Evolutionary conservation across 2,329 filamentous ascomycete genomes (phyloP), one percentile per base, ranked within the genome.

Genomic region (Dothideomycetes sp.): DNA sequence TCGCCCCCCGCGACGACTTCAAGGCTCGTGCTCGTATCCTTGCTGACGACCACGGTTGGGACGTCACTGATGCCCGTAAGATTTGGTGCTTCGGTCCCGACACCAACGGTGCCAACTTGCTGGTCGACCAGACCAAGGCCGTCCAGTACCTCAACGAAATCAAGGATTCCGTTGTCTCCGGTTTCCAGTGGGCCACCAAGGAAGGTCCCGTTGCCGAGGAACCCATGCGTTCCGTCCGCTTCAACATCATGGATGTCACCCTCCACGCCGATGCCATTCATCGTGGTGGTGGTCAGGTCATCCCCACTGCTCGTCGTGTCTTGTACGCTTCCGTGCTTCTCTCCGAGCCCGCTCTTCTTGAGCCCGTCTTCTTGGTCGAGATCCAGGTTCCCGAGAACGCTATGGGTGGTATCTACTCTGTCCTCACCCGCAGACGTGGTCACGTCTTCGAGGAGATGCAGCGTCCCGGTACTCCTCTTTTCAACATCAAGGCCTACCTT

Each of bases 71-170:
- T 69, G 91, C 91, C 70, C 87, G 93, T 74, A 98, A 98, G 86
- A 98, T 98, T 69, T 98, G 91, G 91, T 93, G 85, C 67, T 98
- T 98, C 73, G 91, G 91, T 70, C 91, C 91, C 59, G 91, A 98
- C 70, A 94, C 87, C 66, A 91, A 75, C 63, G 91, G 91, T 69
- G 82, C 91, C 78, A 98, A 98, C 81, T 74, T 98, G 78, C 76
- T 98, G 58, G 81, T 98, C 63, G 91, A 98, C 73, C 91, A 96
- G 82, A 95, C 89, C 78, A 98, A 96, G 85, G 91, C 91, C 58
- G 91, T 98, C 54, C 91, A 98, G 77, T 98, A 96, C 82, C 79
- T 98, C 63, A 91, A 86, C 76, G 91, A 98, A 84, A 98, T 98
- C 81, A 98, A 98, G 84, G 91, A 98, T 65, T 96, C 89, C 48